Evolutionary conservation across 768 basidiomycete species (phyloP).

Genomic region (Gelatoporia subvermispora): DNA sequence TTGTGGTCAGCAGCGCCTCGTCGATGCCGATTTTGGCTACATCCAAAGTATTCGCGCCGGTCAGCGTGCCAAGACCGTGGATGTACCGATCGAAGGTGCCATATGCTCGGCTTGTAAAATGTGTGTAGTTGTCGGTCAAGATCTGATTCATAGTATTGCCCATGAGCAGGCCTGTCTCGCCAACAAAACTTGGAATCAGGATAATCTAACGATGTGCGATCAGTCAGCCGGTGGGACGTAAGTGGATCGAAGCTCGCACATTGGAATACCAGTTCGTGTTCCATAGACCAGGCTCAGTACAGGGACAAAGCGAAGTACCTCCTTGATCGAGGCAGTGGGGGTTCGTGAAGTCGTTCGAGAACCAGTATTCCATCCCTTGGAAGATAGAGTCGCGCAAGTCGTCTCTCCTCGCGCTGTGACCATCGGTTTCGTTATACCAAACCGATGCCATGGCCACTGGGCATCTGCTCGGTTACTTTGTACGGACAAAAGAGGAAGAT

Average conservation of each 20-base stretch:
- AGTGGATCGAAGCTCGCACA: slow-evolving; percentile 24
- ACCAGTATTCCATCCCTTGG: slow-evolving; percentile 59
- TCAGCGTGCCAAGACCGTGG: slow-evolving; percentile 43
- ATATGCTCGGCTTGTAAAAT: slow-evolving; percentile 50
- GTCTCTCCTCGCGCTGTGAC: slow-evolving; percentile 53
- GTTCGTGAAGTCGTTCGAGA: slow-evolving; percentile 51
- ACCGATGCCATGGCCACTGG: background rate
- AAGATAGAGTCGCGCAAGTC: slow-evolving; percentile 37
- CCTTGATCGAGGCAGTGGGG: slow-evolving; percentile 50
- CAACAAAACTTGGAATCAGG: slow-evolving; percentile 51
- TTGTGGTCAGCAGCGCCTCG: slow-evolving; percentile 29
- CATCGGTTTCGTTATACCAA: slow-evolving; percentile 43
- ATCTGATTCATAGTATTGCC: slow-evolving; percentile 38
- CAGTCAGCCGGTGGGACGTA: background rate
- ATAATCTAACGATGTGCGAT: slow-evolving; percentile 40
- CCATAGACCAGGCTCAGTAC: slow-evolving; percentile 47
- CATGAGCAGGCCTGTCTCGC: slow-evolving; percentile 54
- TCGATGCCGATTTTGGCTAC: slow-evolving; percentile 61
- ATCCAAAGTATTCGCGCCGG: slow-evolving; percentile 65
- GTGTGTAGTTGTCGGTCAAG: slow-evolving; percentile 41
- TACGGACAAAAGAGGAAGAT: background rate
- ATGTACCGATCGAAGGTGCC: slow-evolving; percentile 38
- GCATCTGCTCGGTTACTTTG: background rate
- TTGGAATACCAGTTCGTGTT: slow-evolving; percentile 67
- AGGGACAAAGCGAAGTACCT: slow-evolving; percentile 50